Conservation (phyloP, 352 stramenopile species). For the Phytophthora cactorum region DNA sequence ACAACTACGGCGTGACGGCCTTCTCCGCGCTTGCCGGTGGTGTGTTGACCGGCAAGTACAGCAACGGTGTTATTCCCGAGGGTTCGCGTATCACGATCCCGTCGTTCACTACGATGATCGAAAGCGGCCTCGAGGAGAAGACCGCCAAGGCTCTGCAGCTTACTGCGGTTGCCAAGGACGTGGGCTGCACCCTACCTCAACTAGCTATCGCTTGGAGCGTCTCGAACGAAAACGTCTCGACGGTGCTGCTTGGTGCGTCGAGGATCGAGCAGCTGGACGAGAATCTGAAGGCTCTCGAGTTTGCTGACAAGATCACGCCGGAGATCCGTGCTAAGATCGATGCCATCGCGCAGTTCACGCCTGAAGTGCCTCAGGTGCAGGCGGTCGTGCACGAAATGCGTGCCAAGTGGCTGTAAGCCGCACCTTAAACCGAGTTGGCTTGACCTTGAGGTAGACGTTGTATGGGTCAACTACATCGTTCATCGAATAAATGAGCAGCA, state of each 20-base stretch:
- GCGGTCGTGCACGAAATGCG: constrained; percentile 31
- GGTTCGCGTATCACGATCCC: constrained; percentile 41
- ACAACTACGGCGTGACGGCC: constrained; percentile 71
- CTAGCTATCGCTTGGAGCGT: no score
- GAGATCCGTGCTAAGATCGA: constrained; percentile 71
- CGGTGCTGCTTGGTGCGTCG: no score
- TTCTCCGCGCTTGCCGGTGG: constrained; percentile 64
- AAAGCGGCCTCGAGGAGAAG: constrained; percentile 49
- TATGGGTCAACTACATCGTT: no score
- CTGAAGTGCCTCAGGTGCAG: constrained; percentile 29
- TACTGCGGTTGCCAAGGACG: neutral
- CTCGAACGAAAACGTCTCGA: no score
- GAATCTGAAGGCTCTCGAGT: constrained; percentile 38
- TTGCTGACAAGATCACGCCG: constrained; percentile 65
- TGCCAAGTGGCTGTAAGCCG: constrained; percentile 36
- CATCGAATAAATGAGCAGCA: no score
- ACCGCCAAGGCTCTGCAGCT: constrained; percentile 55
- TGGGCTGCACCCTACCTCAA: no score
- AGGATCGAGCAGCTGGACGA: no score
- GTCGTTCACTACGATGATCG: constrained; percentile 38
- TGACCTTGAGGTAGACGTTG: no score
- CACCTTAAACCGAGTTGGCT: neutral
- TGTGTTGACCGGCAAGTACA: constrained; percentile 81
- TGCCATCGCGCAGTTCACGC: constrained; percentile 56
- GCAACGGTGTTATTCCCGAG: constrained; percentile 12